Percentiles rank a stretch among this genome's conserved stretches.
phyloP scores from a whole-genome alignment of 345 rosid species.

The Lepidium sativum region DNA sequence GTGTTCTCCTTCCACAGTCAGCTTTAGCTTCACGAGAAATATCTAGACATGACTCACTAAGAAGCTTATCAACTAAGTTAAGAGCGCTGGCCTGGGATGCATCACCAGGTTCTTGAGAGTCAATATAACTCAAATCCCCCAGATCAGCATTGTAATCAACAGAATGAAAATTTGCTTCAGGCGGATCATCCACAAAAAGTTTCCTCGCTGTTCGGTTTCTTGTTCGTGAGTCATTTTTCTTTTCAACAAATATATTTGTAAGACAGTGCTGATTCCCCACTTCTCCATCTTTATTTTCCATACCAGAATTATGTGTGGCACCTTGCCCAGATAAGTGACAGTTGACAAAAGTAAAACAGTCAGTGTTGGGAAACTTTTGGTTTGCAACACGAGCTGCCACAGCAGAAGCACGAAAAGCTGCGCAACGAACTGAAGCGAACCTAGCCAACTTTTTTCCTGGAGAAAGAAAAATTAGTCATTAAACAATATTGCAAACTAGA shows the following conservation, averaged over 20 bases:
- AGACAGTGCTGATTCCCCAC: conserved; percentile 24
- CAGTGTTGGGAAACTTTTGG: conserved; percentile 15
- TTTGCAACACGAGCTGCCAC: conserved; percentile 37
- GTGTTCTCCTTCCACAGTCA: conserved; percentile 32
- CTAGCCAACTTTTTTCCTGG: conserved; percentile 26
- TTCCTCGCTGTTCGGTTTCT: conserved; percentile 43
- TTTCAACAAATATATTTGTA: conserved; percentile 14
- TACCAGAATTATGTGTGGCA: conserved; percentile 10
- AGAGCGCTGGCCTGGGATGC: conserved; percentile 64
- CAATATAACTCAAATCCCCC: conserved; percentile 50
- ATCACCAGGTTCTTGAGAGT: conserved; percentile 90
- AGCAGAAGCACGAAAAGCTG: conserved; percentile 65
- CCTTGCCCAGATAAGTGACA: conserved; percentile 33
- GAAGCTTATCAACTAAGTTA: conserved; percentile 60
- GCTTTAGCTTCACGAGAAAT: conserved; percentile 36
- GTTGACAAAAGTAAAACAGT: conserved; percentile 14
- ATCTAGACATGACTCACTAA: conserved; percentile 42
- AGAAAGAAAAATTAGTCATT: neutral
- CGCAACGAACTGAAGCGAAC: conserved; percentile 63
- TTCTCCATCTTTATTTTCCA: conserved; percentile 23
- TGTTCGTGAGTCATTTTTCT: conserved; percentile 21
- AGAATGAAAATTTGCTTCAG: conserved; percentile 20
- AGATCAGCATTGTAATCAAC: neutral
- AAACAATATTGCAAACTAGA: neutral
- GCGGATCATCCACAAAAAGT: conserved; percentile 43